Base-by-base conservation (phyloP, 2,329 filamentous ascomycete species). In the Dothistroma pini region DNA sequence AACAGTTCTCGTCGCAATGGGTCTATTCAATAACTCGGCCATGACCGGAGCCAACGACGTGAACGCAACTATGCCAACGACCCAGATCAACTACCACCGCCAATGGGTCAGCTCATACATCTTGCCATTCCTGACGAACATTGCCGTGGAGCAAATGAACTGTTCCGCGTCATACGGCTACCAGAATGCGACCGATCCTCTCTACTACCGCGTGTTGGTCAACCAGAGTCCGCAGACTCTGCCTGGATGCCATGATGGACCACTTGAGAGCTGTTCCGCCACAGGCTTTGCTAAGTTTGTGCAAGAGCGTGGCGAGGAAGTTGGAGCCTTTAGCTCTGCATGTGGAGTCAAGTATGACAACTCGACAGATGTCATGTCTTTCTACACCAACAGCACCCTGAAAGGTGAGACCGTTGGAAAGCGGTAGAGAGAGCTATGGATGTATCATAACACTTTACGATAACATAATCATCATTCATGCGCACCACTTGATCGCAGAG, bases 21-120 rank as follows among this genome's bases (percentile, higher is more conserved):
- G 87, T 0, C 77, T 90, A 4, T 89, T 89, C 79, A 89, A 89
- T 77, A 88, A 88, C 74, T 86, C 84, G 2, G 80, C 78, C 0
- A 83, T 81, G 62, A 77, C 80, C 2, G 81, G 81, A 10, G 76
- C 78, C 0, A 79, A 81, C 59, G 72, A 81, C 14, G 75, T 85
- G 65, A 88, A 88, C 64, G 81, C 80, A 54, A 88, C 86, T 2
- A 89, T 89, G 83, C 87, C 87, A 0, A 75, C 83, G 0, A 80
- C 84, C 63, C 77, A 78, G 25, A 84, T 88, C 70, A 89, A 89
- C 75, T 80, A 86, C 71, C 78, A 80, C 25, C 83, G 87, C 29
- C 83, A 80, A 1, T 89, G 87, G 87, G 81, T 80, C 69, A 86
- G 83, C 64, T 86, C 84, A 2, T 78, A 84, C 62, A 79, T 89